Percentiles rank a stretch among this genome's conserved stretches.
Evolutionary conservation across 2,329 filamentous ascomycete species (phyloP).

Genomic region (Diaporthe velutina): DNA sequence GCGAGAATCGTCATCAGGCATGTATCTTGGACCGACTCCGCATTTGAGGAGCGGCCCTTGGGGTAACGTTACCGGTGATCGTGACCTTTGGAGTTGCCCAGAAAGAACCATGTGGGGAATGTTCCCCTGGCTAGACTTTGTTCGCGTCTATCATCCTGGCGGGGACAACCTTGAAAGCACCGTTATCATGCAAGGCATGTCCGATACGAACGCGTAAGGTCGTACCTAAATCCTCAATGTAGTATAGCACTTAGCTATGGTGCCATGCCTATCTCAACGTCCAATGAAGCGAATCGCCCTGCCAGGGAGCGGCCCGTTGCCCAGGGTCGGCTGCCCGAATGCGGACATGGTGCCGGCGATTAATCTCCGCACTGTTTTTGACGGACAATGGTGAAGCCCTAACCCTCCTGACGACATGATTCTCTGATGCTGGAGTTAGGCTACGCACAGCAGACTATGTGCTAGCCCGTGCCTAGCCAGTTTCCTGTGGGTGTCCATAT

Average conservation of each 20-base stretch:
- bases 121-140: background rate
- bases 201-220: conserved; percentile 14
- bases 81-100: conserved; percentile 8
- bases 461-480: background rate
- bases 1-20: conserved; percentile 24
- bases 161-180: background rate
- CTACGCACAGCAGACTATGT: background rate
- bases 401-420: conserved; percentile 7
- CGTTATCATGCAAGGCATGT: conserved; percentile 16
- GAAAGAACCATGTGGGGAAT: conserved; percentile 7
- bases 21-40: conserved; percentile 29
- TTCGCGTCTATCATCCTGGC: background rate
- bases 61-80: conserved; percentile 40
- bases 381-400: background rate
- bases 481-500: background rate
- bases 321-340: background rate
- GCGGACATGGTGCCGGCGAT: background rate
- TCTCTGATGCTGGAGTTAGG: background rate
- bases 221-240: background rate
- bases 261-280: conserved; percentile 15
- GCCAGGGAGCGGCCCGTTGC: conserved; percentile 22
- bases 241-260: conserved; percentile 2
- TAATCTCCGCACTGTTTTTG: background rate
- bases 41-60: conserved; percentile 16
- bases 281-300: background rate